Evolutionary conservation across 331 rosid genomes (phyloP), one percentile per base, ranked within the genome.

Genomic region (Arachis monticola): DNA sequence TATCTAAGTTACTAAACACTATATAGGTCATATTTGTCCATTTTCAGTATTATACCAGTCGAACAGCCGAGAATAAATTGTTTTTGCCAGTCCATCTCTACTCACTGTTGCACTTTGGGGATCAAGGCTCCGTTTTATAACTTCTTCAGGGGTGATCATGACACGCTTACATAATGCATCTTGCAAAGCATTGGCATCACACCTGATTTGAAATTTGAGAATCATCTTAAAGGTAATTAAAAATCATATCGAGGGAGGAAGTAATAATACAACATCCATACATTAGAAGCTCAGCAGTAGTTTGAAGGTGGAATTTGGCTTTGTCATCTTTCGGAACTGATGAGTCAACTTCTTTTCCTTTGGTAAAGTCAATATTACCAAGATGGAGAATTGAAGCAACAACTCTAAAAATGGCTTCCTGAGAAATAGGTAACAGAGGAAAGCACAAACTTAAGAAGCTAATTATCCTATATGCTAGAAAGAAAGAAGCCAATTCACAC

Each of bases 61-160:
- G 85, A 95, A 95, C 75, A 95, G 75, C 67, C 94, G 90, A 75
- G 99, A 92, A 82, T 95, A 95, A 80, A 92, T 73, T 64, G 99
- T 89, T 87, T 95, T 95, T 30, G 99, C 99, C 66, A 95, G 77
- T 62, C 98, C 99, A 77, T 95, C 99, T 69, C 99, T 85, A 64
- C 92, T 95, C 72, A 90, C 66, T 30, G 83, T 44, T 10, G 98
- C 99, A 85, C 98, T 92, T 86, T 89, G 96, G 45, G 99, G 99
- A 86, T 95, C 97, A 76, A 92, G 88, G 74, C 96, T 89, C 68
- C 98, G 90, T 80, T 92, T 95, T 73, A 95, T 95, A 79, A 95
- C 92, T 92, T 95, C 99, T 89, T 95, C 99, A 2, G 99, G 99
- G 50, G 99, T 95, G 85, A 95, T 83, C 99, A 95, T 95, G 82